phyloP scores from a whole-genome alignment of 1,139 yeast species.

The Nadsonia starkeyi-henricii region DNA sequence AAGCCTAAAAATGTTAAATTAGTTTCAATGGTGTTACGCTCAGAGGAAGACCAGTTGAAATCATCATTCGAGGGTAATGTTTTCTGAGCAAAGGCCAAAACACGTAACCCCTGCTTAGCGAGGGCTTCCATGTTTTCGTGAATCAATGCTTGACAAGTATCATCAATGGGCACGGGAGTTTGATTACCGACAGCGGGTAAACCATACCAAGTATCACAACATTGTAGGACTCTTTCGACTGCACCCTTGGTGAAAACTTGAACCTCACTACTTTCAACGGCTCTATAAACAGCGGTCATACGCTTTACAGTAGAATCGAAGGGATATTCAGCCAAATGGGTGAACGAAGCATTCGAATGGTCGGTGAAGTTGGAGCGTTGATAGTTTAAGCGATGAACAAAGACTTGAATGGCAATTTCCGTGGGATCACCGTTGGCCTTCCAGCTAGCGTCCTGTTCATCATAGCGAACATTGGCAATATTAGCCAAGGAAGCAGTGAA shows the following conservation, averaged over 20 bases:
- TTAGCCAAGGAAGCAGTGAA: constrained; percentile 57
- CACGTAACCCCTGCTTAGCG: constrained; percentile 60
- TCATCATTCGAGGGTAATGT: constrained; percentile 4
- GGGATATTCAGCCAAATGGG: constrained; percentile 53
- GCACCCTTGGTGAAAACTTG: constrained; percentile 61
- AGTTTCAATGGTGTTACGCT: constrained; percentile 42
- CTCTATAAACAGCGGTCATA: constrained; percentile 49
- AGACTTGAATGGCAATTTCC: constrained; percentile 70
- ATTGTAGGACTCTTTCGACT: constrained; percentile 51
- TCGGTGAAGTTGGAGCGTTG: constrained; percentile 32
- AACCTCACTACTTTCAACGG: constrained; percentile 23
- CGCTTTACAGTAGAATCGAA: constrained; percentile 68
- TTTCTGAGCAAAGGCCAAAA: constrained; percentile 47
- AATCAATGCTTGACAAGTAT: constrained; percentile 22
- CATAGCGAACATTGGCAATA: constrained; percentile 43
- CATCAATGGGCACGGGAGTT: constrained; percentile 18
- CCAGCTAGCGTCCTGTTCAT: constrained; percentile 36
- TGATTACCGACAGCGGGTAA: constrained; percentile 25
- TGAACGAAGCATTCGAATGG: constrained; percentile 17
- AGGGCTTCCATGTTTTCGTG: constrained; percentile 48
- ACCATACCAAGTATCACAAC: constrained; percentile 42
- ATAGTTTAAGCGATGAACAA: constrained; percentile 41
- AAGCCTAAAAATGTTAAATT: constrained; percentile 50
- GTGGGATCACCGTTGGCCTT: constrained; percentile 78
- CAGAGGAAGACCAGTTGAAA: constrained; percentile 18